These are phyloP conservation scores for Plasmodium chabaudi DNA, from an alignment of 169 alveolate species.

Conservation along the genomic window DNA sequence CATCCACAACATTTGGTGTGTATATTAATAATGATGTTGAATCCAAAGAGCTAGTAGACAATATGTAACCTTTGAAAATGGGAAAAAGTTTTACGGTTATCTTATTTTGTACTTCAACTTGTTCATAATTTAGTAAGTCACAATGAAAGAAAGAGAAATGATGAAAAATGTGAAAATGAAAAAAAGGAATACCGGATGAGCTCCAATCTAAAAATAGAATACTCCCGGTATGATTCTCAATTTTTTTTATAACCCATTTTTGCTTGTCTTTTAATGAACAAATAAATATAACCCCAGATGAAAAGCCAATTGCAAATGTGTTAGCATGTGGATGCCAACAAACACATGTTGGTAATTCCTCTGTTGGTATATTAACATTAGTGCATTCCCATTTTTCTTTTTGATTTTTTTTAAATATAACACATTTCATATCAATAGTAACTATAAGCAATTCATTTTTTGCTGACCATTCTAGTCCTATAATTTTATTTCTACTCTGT, in stretches of 20 bases:
- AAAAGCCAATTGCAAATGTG: conserved; percentile 58
- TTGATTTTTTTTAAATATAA: conserved; percentile 39
- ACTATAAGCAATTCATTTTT: conserved; percentile 56
- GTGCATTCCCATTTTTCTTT: conserved; percentile 30
- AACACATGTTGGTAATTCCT: conserved; percentile 69
- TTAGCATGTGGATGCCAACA: conserved; percentile 72
- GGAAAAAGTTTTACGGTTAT: not conserved
- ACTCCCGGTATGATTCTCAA: conserved; percentile 52
- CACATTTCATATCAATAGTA: conserved; percentile 69
- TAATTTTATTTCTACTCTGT: conserved; percentile 47
- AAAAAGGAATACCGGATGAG: conserved; percentile 34
- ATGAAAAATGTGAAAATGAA: not conserved
- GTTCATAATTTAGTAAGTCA: not conserved
- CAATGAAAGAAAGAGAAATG: not conserved
- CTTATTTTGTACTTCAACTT: not conserved
- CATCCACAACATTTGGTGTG: conserved; percentile 29
- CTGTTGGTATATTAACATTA: conserved; percentile 48
- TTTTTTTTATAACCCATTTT: conserved; percentile 46
- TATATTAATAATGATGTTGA: conserved; percentile 35
- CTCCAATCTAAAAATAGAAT: conserved; percentile 46
- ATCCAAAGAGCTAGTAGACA: conserved; percentile 53
- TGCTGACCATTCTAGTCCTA: conserved; percentile 61
- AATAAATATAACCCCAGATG: conserved; percentile 65
- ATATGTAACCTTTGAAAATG: conserved; percentile 30
- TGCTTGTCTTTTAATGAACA: conserved; percentile 47